phyloP scores from a whole-genome alignment of 208 protist species.

The Wallacemonas sp. region DNA sequence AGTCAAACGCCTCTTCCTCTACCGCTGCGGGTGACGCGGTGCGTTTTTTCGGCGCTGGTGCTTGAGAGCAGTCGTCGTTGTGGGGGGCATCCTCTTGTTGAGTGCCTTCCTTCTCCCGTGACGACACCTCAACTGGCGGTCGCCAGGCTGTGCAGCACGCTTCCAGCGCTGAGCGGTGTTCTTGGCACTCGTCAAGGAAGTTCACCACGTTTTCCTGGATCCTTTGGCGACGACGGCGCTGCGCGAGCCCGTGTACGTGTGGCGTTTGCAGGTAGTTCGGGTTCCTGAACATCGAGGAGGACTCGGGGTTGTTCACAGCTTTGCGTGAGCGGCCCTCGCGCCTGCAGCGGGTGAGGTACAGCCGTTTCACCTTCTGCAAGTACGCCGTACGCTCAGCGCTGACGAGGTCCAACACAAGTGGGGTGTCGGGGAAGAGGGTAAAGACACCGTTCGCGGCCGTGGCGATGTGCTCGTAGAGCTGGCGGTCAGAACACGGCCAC shows the following conservation, averaged over 20 bases:
- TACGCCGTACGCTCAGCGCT: slow-evolving; percentile 26
- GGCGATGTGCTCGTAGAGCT: neutral
- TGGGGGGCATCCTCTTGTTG: slow-evolving; percentile 1
- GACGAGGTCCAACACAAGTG: slow-evolving; percentile 23
- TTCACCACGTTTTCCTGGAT: slow-evolving; percentile 21
- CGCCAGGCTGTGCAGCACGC: neutral
- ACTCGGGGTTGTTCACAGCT: too few species aligned
- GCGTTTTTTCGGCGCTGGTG: neutral
- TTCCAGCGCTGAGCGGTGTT: slow-evolving; percentile 1
- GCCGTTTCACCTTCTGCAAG: slow-evolving; percentile 7
- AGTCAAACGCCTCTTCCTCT: slow-evolving; percentile 9
- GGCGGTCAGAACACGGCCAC: neutral
- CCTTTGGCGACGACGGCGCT: slow-evolving; percentile 22
- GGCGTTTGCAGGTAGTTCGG: slow-evolving; percentile 34
- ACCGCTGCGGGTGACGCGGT: neutral
- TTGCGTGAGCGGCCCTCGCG: too few species aligned
- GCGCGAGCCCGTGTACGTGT: slow-evolving; percentile 28
- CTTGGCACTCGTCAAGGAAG: slow-evolving; percentile 23
- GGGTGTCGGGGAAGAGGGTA: slow-evolving; percentile 26
- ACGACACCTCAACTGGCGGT: too few species aligned
- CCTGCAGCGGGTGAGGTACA: neutral
- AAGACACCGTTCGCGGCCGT: neutral
- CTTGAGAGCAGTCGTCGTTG: neutral
- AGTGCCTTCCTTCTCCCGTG: too few species aligned
- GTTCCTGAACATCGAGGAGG: slow-evolving; percentile 14